phyloP scores from a whole-genome alignment of 176 grass and related monocot genomes.

The Ananas comosus region DNA sequence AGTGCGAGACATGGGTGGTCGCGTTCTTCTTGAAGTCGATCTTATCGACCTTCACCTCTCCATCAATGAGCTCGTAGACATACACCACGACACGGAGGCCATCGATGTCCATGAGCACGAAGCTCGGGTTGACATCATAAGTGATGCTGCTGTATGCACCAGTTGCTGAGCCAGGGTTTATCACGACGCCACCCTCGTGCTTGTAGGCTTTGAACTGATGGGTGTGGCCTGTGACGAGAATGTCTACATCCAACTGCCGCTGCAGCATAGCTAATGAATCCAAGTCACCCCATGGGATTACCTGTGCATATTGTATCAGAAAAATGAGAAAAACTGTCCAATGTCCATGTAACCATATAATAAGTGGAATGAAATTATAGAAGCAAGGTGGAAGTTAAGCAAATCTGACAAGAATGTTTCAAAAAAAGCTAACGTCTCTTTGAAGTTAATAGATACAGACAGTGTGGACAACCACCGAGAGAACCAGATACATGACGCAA shows the following conservation, averaged over 20 bases:
- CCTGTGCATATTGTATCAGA: conserved; percentile 22
- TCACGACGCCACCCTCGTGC: conserved; percentile 88
- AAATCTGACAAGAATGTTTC: not conserved
- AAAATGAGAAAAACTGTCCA: not conserved
- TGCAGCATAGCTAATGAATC: conserved; percentile 97
- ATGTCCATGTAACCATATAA: not conserved
- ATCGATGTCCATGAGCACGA: conserved; percentile 97
- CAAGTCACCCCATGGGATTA: conserved; percentile 93
- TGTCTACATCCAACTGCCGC: conserved; percentile 90
- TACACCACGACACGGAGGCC: conserved; percentile 91
- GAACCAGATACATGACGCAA: too few relatives aligned
- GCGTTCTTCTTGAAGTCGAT: conserved; percentile 96
- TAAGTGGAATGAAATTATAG: not conserved
- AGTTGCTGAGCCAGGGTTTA: conserved; percentile 88
- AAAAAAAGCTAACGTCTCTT: too few relatives aligned
- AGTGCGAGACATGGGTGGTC: conserved; percentile 23
- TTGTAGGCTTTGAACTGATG: conserved; percentile 98
- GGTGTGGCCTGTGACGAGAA: conserved; percentile 92
- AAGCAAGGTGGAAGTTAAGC: not conserved
- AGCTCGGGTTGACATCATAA: conserved; percentile 91
- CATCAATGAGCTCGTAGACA: conserved; percentile 93
- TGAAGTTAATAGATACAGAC: too few relatives aligned
- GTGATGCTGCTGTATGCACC: conserved; percentile 91
- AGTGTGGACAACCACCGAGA: too few relatives aligned
- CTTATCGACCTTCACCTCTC: conserved; percentile 96